A percentile compares a stretch with the other conserved stretches of the same genome.
These are phyloP conservation scores for Pythium plurisporium DNA, from an alignment of 352 stramenopile genomes.

Conservation along the genomic window DNA sequence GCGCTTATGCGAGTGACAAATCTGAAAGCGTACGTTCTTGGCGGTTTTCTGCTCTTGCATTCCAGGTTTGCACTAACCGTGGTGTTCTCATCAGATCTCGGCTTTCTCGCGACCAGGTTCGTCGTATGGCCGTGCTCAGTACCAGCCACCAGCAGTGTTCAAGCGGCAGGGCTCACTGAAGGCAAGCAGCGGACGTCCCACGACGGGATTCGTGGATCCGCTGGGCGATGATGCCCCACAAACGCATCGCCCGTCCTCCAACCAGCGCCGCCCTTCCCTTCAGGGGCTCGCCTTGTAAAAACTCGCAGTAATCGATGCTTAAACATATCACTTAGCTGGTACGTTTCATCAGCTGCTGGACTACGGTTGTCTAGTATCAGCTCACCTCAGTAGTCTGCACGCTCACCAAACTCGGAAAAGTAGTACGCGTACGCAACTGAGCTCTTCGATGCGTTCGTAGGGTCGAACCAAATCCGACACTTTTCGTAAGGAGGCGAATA, in stretches of 20 bases:
- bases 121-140: slow-evolving; percentile 60
- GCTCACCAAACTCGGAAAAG: slow-evolving; percentile 71
- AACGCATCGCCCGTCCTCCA: slow-evolving; percentile 30
- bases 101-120: slow-evolving; percentile 72
- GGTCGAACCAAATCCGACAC: slow-evolving; percentile 85
- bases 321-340: too few species aligned
- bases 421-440: slow-evolving; percentile 68
- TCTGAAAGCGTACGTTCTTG: slow-evolving; percentile 35
- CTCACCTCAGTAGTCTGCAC: slow-evolving; percentile 40
- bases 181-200: slow-evolving; percentile 39
- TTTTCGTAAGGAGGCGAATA: slow-evolving; percentile 91
- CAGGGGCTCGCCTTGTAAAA: slow-evolving; percentile 48
- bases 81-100: slow-evolving; percentile 39
- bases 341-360: too few species aligned
- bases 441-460: slow-evolving; percentile 40
- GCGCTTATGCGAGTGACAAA: slow-evolving; percentile 34
- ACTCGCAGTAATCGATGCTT: not conserved
- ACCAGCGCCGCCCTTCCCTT: slow-evolving; percentile 54
- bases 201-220: slow-evolving; percentile 51
- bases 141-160: slow-evolving; percentile 36
- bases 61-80: not conserved
- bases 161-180: slow-evolving; percentile 45
- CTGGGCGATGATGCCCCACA: slow-evolving; percentile 43
- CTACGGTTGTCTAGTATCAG: too few species aligned
- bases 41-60: not conserved